These are phyloP conservation scores for Phyllosticta capitalensis DNA, from an alignment of 2,329 filamentous ascomycete genomes.

Conservation along the genomic window DNA sequence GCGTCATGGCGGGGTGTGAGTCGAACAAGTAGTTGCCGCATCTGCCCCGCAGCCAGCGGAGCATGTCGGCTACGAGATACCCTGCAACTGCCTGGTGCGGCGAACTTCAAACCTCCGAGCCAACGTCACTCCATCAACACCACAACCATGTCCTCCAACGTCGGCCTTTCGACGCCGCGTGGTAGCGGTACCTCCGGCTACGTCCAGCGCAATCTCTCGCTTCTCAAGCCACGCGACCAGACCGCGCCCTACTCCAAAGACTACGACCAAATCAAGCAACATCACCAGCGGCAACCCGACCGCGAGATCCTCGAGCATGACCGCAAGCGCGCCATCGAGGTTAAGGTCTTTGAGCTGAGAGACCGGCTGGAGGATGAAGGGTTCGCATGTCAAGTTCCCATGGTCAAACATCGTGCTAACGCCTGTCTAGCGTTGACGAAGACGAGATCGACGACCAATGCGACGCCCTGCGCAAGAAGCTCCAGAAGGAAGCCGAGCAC, in stretches of 20 bases:
- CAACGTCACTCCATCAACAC: background rate
- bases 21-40: background rate
- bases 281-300: conserved; percentile 76
- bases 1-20: background rate
- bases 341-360: conserved; percentile 83
- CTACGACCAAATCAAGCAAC: conserved; percentile 59
- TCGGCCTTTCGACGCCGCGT: conserved; percentile 86
- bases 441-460: conserved; percentile 81
- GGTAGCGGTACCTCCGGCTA: conserved; percentile 96
- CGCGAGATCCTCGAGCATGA: conserved; percentile 91
- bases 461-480: conserved; percentile 54
- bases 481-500: conserved; percentile 43
- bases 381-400: conserved; percentile 36
- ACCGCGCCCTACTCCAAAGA: conserved; percentile 67
- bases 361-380: conserved; percentile 88
- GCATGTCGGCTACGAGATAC: background rate
- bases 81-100: background rate
- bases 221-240: conserved; percentile 75
- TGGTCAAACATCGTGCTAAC: conserved; percentile 12
- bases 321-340: conserved; percentile 79
- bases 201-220: conserved; percentile 89
- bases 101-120: background rate
- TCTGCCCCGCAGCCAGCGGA: background rate
- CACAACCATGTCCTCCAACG: conserved; percentile 78
- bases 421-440: conserved; percentile 56